Evolutionary conservation across 495 filamentous ascomycete species (phyloP).

Genomic region (Massariosphaeria phaeospora): DNA sequence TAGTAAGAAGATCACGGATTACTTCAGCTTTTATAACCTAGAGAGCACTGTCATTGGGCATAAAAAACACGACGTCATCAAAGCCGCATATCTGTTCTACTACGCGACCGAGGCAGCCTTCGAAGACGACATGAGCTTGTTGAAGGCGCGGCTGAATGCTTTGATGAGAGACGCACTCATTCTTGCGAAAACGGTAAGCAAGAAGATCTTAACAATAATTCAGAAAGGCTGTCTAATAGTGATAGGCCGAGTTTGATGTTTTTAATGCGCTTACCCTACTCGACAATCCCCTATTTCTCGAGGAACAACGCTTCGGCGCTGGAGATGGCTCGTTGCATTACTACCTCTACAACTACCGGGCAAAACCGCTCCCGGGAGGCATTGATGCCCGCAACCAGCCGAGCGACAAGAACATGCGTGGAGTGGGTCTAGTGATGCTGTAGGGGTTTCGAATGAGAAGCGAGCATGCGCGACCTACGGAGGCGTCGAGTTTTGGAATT

Average conservation of each 20-base stretch:
- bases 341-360: slow-evolving; percentile 95
- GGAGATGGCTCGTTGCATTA: slow-evolving; percentile 93
- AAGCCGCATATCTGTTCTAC: slow-evolving; percentile 92
- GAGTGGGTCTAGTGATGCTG: slow-evolving; percentile 84
- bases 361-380: slow-evolving; percentile 72
- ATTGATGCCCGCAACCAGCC: slow-evolving; percentile 70
- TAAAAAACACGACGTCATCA: slow-evolving; percentile 67
- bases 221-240: slow-evolving; percentile 15
- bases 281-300: slow-evolving; percentile 89
- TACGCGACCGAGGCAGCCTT: slow-evolving; percentile 86
- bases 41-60: slow-evolving; percentile 83
- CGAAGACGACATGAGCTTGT: slow-evolving; percentile 46
- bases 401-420: slow-evolving; percentile 71
- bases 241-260: slow-evolving; percentile 76
- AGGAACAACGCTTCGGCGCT: slow-evolving; percentile 85
- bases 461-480: not conserved
- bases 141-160: slow-evolving; percentile 66
- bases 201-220: not conserved
- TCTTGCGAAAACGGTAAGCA: slow-evolving; percentile 66
- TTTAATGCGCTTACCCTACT: slow-evolving; percentile 92
- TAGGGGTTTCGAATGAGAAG: slow-evolving; percentile 33
- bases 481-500: too few species aligned
- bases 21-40: slow-evolving; percentile 93
- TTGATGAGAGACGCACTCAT: slow-evolving; percentile 83
- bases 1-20: slow-evolving; percentile 83